Evolutionary conservation across 1,284 basidiomycete genomes (phyloP), one percentile per base, ranked within the genome.

Genomic region (Serendipita sp.): DNA sequence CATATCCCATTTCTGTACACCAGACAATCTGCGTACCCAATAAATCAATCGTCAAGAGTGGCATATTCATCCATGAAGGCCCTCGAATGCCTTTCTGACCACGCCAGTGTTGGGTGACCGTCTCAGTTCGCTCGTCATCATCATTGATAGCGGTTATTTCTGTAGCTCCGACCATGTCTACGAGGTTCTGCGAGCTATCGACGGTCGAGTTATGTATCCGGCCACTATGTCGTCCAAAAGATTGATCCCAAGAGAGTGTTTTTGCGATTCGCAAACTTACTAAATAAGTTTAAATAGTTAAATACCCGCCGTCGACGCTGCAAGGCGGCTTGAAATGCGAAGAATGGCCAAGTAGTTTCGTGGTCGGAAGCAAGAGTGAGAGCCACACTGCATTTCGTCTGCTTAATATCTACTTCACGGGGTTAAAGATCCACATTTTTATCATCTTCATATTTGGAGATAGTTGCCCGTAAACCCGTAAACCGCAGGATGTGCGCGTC

Each of bases 1-100:
- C 89, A 69, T 93, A 92, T 0, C 88, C 87, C 88, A 94, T 92
- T 71, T 94, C 91, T 2, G 93, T 85, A 1, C 87, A 89, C 91
- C 91, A 94, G 62, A 93, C 82, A 67, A 91, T 82, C 71, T 91
- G 88, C 1, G 92, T 83, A 12, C 91, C 91, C 2, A 91, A 73
- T 65, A 93, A 76, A 1, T 89, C 87, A 22, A 92, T 70, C 0
- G 89, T 93, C 60, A 93, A 74, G 3, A 82, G 75, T 0, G 90
- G 89, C 45, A 91, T 73, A 64, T 80, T 82, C 2, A 79, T 72
- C 80, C 81, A 86, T 60, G 69, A 68, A 0, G 85, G 84, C 1
- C 85, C 85, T 58, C 34, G 26, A n/a, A 58, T 29, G 32, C 34
- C 26, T 58, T 58, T 58, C 26, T 29, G 26, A 35, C 53, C 3